phyloP scores from a whole-genome alignment of 78 protist genomes.

The Diacronema lutheri region DNA sequence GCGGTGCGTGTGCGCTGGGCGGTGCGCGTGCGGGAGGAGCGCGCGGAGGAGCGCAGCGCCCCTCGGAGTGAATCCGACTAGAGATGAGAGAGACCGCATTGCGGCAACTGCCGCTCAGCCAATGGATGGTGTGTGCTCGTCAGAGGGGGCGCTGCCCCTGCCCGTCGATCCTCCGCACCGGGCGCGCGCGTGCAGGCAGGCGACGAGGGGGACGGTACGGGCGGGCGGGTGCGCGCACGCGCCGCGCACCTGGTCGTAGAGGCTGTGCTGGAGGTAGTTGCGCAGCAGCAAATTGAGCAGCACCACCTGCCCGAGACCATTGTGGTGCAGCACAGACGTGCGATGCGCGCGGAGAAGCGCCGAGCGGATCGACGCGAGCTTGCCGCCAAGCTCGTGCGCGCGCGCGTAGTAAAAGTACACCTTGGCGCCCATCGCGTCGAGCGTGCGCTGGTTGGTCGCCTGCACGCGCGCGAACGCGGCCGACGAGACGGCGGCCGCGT shows the following conservation, averaged over 20 bases:
- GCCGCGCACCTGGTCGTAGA: slow-evolving; percentile 77
- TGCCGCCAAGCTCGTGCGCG: slow-evolving; percentile 44
- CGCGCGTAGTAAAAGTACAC: slow-evolving; percentile 69
- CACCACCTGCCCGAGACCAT: slow-evolving; percentile 63
- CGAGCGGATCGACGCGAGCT: slow-evolving; percentile 18
- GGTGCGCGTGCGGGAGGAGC: too few species aligned
- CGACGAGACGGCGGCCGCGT: neutral
- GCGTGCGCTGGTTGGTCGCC: slow-evolving; percentile 57
- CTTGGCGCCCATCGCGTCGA: slow-evolving; percentile 67
- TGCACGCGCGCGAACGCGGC: slow-evolving; percentile 26
- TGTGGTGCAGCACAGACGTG: slow-evolving; percentile 75
- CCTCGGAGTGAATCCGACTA: neutral
- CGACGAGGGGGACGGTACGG: too few species aligned
- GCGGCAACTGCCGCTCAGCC: too few species aligned
- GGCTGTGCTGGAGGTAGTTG: slow-evolving; percentile 64
- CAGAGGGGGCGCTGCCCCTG: too few species aligned
- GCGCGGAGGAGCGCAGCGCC: too few species aligned
- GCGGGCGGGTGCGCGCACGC: too few species aligned
- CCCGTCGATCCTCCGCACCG: too few species aligned
- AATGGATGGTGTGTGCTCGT: too few species aligned
- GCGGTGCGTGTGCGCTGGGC: too few species aligned
- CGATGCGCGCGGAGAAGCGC: slow-evolving; percentile 55
- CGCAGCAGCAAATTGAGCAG: slow-evolving; percentile 81
- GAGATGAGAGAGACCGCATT: slow-evolving; percentile 43
- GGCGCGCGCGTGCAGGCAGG: too few species aligned